These are phyloP conservation scores for Mytilinidion resinicola DNA, from an alignment of 495 filamentous ascomycete species.

Conservation along the genomic window DNA sequence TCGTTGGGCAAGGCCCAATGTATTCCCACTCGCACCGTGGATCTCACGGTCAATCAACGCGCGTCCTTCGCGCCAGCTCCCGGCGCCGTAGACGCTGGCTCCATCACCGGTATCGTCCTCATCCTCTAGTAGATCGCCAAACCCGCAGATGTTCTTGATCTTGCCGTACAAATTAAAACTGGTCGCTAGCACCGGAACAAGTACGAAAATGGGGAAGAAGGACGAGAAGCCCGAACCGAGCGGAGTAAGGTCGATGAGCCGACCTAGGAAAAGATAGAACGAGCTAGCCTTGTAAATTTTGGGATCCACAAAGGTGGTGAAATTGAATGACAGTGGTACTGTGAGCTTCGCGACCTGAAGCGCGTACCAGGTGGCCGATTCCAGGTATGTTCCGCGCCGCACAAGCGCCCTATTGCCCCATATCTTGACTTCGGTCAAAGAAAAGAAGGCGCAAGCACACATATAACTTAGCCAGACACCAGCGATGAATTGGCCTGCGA, in stretches of 20 bases:
- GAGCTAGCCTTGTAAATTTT: constrained; percentile 61
- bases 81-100: constrained; percentile 58
- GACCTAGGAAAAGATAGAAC: constrained; percentile 82
- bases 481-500: constrained; percentile 76
- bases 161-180: constrained; percentile 81
- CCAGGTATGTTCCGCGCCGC: constrained; percentile 79
- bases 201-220: constrained; percentile 79
- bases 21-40: constrained; percentile 49
- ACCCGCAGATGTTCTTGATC: constrained; percentile 69
- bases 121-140: constrained; percentile 56
- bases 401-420: constrained; percentile 93
- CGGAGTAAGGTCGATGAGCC: constrained; percentile 75
- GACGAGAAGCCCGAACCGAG: constrained; percentile 79
- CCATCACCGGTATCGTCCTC: constrained; percentile 63
- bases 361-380: constrained; percentile 92
- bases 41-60: constrained; percentile 88
- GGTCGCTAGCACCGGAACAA: constrained; percentile 75
- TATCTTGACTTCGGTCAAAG: constrained; percentile 81
- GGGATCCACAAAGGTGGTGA: constrained; percentile 75
- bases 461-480: constrained; percentile 91
- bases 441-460: constrained; percentile 75
- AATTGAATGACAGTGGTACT: constrained; percentile 91
- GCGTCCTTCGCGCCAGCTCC: constrained; percentile 88
- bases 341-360: constrained; percentile 83
- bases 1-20: constrained; percentile 30